A percentile compares a stretch with the other conserved stretches of the same genome.
Evolutionary conservation across 2,329 filamentous ascomycete genomes (phyloP).

Genomic region (Stagonosporopsis vannaccii): DNA sequence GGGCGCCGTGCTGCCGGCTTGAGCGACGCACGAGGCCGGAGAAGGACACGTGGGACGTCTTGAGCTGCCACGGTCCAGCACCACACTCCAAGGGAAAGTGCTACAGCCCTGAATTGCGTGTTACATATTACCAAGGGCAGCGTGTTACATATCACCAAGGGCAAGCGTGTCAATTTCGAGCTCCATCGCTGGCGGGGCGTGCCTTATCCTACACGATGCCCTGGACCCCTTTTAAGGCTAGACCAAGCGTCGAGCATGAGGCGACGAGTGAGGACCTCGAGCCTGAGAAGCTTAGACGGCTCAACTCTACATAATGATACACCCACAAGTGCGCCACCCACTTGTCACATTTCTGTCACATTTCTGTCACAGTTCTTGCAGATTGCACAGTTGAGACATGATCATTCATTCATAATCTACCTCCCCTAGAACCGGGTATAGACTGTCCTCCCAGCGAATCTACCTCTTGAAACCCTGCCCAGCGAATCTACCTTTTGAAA

Average conservation of each 20-base stretch:
- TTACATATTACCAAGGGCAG: no score
- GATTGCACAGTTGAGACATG: neutral
- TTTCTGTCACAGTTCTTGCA: no score
- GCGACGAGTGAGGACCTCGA: neutral
- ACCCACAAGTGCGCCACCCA: neutral
- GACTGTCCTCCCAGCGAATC: neutral
- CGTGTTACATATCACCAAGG: no score
- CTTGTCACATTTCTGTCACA: no score
- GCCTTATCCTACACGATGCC: neutral
- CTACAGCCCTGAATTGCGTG: neutral
- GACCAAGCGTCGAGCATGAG: neutral
- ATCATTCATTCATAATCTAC: constrained; percentile 16
- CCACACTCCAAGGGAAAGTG: neutral
- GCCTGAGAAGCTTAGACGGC: no score
- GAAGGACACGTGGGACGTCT: neutral
- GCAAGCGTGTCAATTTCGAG: no score
- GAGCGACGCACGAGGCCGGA: constrained; percentile 10
- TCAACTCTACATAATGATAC: neutral
- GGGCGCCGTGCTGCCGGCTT: constrained; percentile 52
- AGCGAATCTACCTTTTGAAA: constrained; percentile 1
- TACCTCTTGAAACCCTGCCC: constrained; percentile 4
- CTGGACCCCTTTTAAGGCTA: neutral
- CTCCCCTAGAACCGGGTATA: neutral
- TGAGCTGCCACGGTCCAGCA: no score
- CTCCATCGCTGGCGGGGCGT: neutral